These are phyloP conservation scores for Vitis vinifera DNA, from an alignment of 164 flowering plant genomes.

Conservation along the genomic window ASM3070453v1 NC_081822.1:12559001-12559500, in stretches of 20 bases:
- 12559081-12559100: constrained; percentile 35
- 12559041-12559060: constrained; percentile 27
- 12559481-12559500: constrained; percentile 80
- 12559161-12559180: background rate
- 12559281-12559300: constrained; percentile 2
- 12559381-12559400: background rate
- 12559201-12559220: constrained; percentile 87
- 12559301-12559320: background rate
- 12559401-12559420: background rate
- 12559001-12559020: constrained; percentile 35
- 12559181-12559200: constrained; percentile 57
- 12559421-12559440: background rate
- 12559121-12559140: background rate
- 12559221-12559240: constrained; percentile 70
- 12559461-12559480: constrained; percentile 90
- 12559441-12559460: constrained; percentile 62
- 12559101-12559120: constrained; percentile 38
- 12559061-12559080: constrained; percentile 50
- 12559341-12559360: background rate
- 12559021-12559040: constrained; percentile 47
- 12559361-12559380: background rate
- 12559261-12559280: constrained; percentile 83
- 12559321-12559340: background rate
- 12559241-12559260: constrained; percentile 71
- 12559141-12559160: constrained; percentile 2